A percentile compares a stretch with the other conserved stretches of the same genome.
phyloP scores from a whole-genome alignment of 23 red algal genomes.

The Gracilaria gracilis region DNA sequence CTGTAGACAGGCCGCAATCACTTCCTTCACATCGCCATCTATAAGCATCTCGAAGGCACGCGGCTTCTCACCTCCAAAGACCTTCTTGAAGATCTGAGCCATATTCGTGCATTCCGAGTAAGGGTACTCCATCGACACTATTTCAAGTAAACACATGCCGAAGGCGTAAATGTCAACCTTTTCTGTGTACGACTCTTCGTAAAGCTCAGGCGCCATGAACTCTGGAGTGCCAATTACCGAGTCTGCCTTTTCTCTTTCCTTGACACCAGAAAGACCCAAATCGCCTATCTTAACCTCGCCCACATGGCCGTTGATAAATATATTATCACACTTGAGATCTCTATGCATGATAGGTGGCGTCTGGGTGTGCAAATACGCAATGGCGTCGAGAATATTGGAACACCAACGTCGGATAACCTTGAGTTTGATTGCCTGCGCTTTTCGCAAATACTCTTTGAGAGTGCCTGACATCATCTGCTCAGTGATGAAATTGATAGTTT shows the following conservation, averaged over 20 bases:
- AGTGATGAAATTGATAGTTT: constrained; percentile 94
- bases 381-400: constrained; percentile 94
- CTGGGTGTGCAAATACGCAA: constrained; percentile 91
- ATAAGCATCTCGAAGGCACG: constrained; percentile 70
- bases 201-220: constrained; percentile 99
- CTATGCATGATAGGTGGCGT: constrained; percentile 97
- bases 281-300: constrained; percentile 99
- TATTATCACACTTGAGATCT: constrained; percentile 99
- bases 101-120: constrained; percentile 96
- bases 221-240: constrained; percentile 98
- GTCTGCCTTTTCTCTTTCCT: constrained; percentile 79
- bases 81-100: constrained; percentile 97
- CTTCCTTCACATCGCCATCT: constrained; percentile 86
- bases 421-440: constrained; percentile 90
- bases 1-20: constrained; percentile 87
- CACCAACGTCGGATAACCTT: constrained; percentile 98
- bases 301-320: constrained; percentile 99
- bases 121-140: constrained; percentile 98
- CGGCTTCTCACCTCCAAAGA: constrained; percentile 89
- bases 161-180: constrained; percentile 99
- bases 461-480: constrained; percentile 99
- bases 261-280: constrained; percentile 92
- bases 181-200: constrained; percentile 98
- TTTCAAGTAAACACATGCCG: constrained; percentile 99
- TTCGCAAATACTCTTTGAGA: constrained; percentile 92